These are phyloP conservation scores for Candida tetrigidarum DNA, from an alignment of 1,139 yeast species.

Conservation along the genomic window DNA sequence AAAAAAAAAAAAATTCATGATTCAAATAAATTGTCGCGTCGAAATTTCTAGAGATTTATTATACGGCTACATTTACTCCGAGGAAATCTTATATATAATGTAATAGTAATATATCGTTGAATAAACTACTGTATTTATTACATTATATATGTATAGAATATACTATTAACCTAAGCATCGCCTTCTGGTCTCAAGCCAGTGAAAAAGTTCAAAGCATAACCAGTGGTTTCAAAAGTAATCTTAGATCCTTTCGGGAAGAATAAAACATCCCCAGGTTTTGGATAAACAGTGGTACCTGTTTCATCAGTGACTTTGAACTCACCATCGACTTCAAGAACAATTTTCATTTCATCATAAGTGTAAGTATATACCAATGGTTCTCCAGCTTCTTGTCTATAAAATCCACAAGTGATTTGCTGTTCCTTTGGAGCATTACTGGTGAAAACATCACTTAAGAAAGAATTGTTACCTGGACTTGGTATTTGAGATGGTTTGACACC, in stretches of 20 bases:
- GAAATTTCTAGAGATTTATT: neutral
- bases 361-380: slow-evolving; percentile 67
- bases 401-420: slow-evolving; percentile 64
- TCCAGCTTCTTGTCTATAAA: slow-evolving; percentile 69
- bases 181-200: slow-evolving; percentile 61
- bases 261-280: slow-evolving; percentile 68
- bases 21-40: neutral
- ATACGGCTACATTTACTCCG: no score
- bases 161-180: slow-evolving; percentile 20
- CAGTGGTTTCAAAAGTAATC: slow-evolving; percentile 67
- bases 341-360: slow-evolving; percentile 72
- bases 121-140: neutral
- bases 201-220: slow-evolving; percentile 68
- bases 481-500: slow-evolving; percentile 63
- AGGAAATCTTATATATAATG: neutral
- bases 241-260: slow-evolving; percentile 70
- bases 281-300: slow-evolving; percentile 59
- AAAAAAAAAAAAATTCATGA: neutral
- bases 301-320: slow-evolving; percentile 65
- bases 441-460: slow-evolving; percentile 67
- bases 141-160: neutral
- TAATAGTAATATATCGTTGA: no score
- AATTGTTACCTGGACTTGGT: slow-evolving; percentile 61
- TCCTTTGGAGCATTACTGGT: slow-evolving; percentile 62
- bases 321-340: slow-evolving; percentile 67